Evolutionary conservation across 2,329 filamentous ascomycete genomes (phyloP), one percentile per base, ranked within the genome.

Genomic region (Davidsoniella neocaledoniae): DNA sequence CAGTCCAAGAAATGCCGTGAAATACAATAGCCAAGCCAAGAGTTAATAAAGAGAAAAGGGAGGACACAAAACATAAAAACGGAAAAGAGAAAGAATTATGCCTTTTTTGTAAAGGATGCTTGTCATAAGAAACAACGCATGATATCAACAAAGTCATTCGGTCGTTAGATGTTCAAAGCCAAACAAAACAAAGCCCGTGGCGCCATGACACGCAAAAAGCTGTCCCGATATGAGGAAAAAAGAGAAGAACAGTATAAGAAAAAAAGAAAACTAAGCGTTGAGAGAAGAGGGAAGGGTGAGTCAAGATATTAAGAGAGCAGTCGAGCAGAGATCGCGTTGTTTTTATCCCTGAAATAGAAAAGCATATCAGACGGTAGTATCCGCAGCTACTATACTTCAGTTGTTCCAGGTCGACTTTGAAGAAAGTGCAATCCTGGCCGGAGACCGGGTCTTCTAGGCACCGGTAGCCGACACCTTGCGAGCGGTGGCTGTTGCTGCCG

Each of bases 401-500:
- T 10, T 23, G 26, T 54, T 56, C 50, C 51, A 56, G 49, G 51
- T 52, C 54, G 54, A 45, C 40, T 49, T 55, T 55, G 37, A 46
- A 41, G 41, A 55, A 56, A 54, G 53, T 51, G 52, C 52, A 23
- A 50, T 53, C 54, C 50, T 49, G 45, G 33, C 50, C 47, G 53
- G 49, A 43, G 36, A 54, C 45, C 55, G 54, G 50, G 49, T 51
- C 50, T 52, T 55, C 62, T 65, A 66, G 53, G 62, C 62, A 48
- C 65, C 52, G 19, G 52, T 53, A 16, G 52, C 71, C 46, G 72
- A 76, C 51, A 76, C 69, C 64, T 77, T 78, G 53, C 74, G 68
- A 38, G 66, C 67, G 21, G 69, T 65, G 5, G 71, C 65, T 23
- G 64, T 60, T 52, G 65, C 65, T 39, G 62, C 64, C 48, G 64